A percentile compares a stretch with the other conserved stretches of the same genome.
Conservation (phyloP, 176 grass and related monocot species). For the Oryza glaberrima region DNA sequence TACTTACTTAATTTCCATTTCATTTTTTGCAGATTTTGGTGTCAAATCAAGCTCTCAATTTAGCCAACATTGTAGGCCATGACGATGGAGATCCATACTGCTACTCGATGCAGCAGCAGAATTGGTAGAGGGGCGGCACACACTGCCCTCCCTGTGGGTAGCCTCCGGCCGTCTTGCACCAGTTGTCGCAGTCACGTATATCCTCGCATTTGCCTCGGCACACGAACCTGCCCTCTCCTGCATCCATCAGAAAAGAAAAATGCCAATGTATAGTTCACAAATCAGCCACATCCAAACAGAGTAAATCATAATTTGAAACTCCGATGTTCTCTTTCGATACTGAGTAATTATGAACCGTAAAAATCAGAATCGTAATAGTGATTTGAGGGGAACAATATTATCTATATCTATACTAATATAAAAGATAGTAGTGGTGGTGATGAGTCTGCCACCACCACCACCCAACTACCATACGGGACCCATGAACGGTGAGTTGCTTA, state of each 20-base stretch:
- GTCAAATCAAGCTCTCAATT: background rate
- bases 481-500: no score
- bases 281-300: background rate
- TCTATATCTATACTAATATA: no score
- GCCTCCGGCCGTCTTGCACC: slow-evolving; percentile 14
- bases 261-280: background rate
- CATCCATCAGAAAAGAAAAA: background rate
- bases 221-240: slow-evolving; percentile 22
- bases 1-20: background rate
- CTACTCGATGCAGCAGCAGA: slow-evolving; percentile 43
- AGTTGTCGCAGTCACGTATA: slow-evolving; percentile 32
- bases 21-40: background rate
- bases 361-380: background rate
- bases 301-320: background rate
- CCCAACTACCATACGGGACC: no score
- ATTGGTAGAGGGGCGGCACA: slow-evolving; percentile 38
- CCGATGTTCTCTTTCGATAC: background rate
- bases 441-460: no score
- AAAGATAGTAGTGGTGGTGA: no score
- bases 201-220: slow-evolving; percentile 45
- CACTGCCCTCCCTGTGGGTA: slow-evolving; percentile 44
- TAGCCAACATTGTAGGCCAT: background rate
- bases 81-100: background rate
- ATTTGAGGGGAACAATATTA: no score
- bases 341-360: background rate